Percentiles rank a stretch among this genome's conserved stretches.
phyloP scores from a whole-genome alignment of 2,329 filamentous ascomycete species.

The Tolypocladium tropicale region DNA sequence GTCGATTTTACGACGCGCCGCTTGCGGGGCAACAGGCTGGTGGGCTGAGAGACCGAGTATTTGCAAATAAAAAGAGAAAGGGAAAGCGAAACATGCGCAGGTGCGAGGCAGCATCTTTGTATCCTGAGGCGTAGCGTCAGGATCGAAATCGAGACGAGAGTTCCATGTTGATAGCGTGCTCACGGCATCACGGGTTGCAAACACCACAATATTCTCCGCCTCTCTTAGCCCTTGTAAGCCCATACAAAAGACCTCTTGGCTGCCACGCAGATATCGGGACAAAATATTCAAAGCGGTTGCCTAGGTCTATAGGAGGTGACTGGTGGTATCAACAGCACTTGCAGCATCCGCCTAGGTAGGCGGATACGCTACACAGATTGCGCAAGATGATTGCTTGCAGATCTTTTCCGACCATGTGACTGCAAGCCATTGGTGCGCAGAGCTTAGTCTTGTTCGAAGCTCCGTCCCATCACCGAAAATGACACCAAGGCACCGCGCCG shows the following conservation, averaged over 20 bases:
- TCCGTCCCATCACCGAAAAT: background rate
- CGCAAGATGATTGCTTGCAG: background rate
- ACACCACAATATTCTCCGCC: background rate
- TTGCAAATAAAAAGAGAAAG: too few relatives aligned
- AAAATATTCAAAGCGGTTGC: background rate
- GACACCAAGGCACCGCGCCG: background rate
- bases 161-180: background rate
- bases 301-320: too few relatives aligned
- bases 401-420: too few relatives aligned
- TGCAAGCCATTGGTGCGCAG: too few relatives aligned
- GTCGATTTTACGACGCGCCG: background rate
- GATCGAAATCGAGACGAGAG: background rate
- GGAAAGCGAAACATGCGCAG: background rate
- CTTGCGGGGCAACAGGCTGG: background rate
- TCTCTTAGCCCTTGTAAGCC: background rate
- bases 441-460: too few relatives aligned
- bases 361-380: too few relatives aligned
- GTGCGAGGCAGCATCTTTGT: background rate
- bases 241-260: background rate
- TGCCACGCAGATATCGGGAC: background rate
- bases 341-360: too few relatives aligned
- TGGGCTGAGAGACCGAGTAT: background rate
- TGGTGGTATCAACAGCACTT: too few relatives aligned
- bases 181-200: background rate
- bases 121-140: background rate